Conservation (phyloP, 2,329 filamentous ascomycete genomes). For the Trichoderma pleuroti region DNA sequence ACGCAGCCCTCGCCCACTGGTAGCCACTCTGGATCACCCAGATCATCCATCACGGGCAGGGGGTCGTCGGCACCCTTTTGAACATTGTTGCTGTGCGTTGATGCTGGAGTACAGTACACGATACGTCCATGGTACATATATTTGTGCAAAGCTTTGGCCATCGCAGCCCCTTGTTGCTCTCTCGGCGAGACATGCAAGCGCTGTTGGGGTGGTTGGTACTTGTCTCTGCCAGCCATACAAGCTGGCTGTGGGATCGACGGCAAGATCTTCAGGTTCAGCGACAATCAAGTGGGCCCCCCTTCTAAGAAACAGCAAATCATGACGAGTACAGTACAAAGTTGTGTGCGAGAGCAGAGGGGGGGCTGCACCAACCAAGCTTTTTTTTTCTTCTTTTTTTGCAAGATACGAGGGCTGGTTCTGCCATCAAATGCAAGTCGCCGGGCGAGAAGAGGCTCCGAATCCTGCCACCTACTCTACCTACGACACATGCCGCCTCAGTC, state of each 20-base stretch:
- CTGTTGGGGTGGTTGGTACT: not conserved
- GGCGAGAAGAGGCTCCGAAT: not conserved
- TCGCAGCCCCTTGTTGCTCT: not conserved
- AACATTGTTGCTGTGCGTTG: not conserved
- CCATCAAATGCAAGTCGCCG: not conserved
- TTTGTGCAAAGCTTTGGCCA: not conserved
- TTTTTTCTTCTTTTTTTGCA: not conserved
- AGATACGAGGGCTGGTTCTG: not conserved
- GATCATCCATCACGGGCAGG: slow-evolving; percentile 1
- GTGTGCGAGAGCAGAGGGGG: slow-evolving; percentile 11
- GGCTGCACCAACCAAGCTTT: slow-evolving; percentile 3
- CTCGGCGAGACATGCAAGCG: not conserved
- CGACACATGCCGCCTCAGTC: not conserved
- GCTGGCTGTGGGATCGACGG: not conserved
- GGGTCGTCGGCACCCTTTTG: not conserved
- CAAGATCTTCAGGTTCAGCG: slow-evolving; percentile 19
- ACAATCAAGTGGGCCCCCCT: slow-evolving; percentile 8
- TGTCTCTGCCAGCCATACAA: not conserved
- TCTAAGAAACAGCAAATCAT: slow-evolving; percentile 6
- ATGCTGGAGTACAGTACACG: not conserved
- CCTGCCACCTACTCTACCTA: not conserved
- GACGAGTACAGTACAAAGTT: not conserved
- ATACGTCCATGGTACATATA: too few relatives aligned
- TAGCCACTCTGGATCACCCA: slow-evolving; percentile 3
- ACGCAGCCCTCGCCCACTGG: slow-evolving; percentile 5